Conservation (phyloP, 805 yeast species). For the Hanseniaspora opuntiae region DNA sequence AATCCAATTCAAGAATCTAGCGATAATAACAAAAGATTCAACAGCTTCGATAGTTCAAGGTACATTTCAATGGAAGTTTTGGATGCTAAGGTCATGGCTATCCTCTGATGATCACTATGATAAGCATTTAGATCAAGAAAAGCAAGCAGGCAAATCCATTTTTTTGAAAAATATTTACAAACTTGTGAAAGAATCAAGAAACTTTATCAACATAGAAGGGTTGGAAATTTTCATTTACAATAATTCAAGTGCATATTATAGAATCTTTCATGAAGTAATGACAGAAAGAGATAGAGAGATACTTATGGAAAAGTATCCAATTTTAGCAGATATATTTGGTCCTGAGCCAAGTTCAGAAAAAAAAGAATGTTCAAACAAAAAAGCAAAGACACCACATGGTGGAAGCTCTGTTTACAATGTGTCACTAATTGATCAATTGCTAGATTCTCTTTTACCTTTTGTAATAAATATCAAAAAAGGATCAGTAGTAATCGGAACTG, state of each 20-base stretch:
- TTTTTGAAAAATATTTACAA: constrained; percentile 3
- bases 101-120: constrained; percentile 13
- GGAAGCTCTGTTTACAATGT: constrained; percentile 18
- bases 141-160: constrained; percentile 29
- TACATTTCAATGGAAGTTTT: constrained; percentile 78
- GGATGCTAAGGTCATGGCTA: constrained; percentile 43
- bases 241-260: constrained; percentile 63
- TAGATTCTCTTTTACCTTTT: constrained; percentile 41
- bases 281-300: constrained; percentile 13
- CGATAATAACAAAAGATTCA: constrained; percentile 59
- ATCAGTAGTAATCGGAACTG: constrained; percentile 68
- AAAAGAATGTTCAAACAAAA: neutral
- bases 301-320: constrained; percentile 2
- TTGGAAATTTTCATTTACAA: constrained; percentile 74
- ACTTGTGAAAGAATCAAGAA: constrained; percentile 24
- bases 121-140: constrained; percentile 27
- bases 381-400: constrained; percentile 18
- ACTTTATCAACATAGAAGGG: constrained; percentile 53
- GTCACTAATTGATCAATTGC: constrained; percentile 15
- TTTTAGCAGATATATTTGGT: constrained; percentile 2
- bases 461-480: constrained; percentile 48
- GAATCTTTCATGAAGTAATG: constrained; percentile 33
- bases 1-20: constrained; percentile 59
- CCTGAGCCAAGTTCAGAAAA: neutral
- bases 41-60: constrained; percentile 60